Conservation (phyloP, 495 filamentous ascomycete genomes). For the Aspergillus ostianus region DNA sequence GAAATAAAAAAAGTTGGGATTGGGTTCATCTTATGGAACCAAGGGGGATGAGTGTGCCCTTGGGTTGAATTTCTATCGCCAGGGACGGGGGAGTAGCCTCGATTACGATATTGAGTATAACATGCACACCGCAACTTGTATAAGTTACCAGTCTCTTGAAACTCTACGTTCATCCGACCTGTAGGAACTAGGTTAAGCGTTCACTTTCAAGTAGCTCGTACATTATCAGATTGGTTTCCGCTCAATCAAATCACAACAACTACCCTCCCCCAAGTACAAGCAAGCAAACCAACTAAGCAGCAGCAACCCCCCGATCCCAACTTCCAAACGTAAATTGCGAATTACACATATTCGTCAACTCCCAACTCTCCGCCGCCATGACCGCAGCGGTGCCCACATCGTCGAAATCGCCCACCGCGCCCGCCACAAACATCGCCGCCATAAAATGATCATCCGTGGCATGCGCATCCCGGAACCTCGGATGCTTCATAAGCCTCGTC, state of each 20-base stretch:
- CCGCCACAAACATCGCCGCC: constrained; percentile 56
- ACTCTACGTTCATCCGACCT: no score
- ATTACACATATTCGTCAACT: constrained; percentile 65
- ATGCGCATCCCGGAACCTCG: constrained; percentile 58
- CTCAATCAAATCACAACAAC: no score
- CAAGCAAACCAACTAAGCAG: constrained; percentile 4
- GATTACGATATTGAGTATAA: no score
- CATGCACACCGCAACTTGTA: no score
- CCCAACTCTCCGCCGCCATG: constrained; percentile 59
- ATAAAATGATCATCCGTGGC: constrained; percentile 66
- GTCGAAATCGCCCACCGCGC: constrained; percentile 48
- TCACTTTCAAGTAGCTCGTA: no score
- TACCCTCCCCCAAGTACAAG: no score
- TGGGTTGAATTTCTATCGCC: background rate
- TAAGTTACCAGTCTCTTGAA: no score
- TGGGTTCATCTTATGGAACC: background rate
- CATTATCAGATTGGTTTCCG: no score
- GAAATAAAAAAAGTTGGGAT: background rate
- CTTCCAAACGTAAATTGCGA: constrained; percentile 52
- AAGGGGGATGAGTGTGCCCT: background rate
- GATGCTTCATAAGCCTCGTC: constrained; percentile 60
- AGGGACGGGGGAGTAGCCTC: no score
- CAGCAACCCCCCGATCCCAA: constrained; percentile 21
- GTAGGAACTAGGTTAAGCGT: no score
- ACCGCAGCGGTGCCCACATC: constrained; percentile 40